Percentiles rank a stretch among this genome's conserved stretches.
phyloP scores from a whole-genome alignment of 2,329 filamentous ascomycete species.

The Aspergillus brasiliensis region DNA sequence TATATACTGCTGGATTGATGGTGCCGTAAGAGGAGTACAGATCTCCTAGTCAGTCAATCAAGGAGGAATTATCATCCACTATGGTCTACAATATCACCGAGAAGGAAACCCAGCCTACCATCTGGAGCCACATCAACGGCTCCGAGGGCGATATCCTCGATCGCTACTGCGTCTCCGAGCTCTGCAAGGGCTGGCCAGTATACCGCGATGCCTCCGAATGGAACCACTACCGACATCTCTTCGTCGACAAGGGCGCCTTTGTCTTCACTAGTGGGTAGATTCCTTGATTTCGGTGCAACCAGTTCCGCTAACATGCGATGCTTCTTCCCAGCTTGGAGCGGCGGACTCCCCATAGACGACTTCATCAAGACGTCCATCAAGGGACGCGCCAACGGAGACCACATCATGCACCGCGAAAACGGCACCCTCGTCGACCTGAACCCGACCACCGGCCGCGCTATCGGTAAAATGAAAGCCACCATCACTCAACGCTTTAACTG shows the following conservation, averaged over 20 bases:
- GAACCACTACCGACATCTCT: constrained; percentile 1
- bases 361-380: neutral
- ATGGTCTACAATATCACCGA: constrained; percentile 7
- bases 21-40: no score
- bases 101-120: neutral
- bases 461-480: constrained; percentile 6
- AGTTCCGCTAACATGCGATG: neutral
- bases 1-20: neutral
- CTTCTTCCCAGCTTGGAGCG: neutral
- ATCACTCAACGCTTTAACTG: constrained; percentile 3
- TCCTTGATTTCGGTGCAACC: neutral
- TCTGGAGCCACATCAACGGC: constrained; percentile 6
- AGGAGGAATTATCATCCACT: neutral
- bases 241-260: constrained; percentile 1
- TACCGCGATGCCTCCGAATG: constrained; percentile 5
- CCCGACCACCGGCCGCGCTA: neutral
- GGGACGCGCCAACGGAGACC: constrained; percentile 1
- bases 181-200: constrained; percentile 5
- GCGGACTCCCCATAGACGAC: constrained; percentile 1
- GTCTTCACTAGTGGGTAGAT: constrained; percentile 2
- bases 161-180: constrained; percentile 2
- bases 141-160: neutral
- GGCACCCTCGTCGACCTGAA: constrained; percentile 6
- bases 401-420: constrained; percentile 6
- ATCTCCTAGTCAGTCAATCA: neutral